These are phyloP conservation scores for Calonectria leucothoes DNA, from an alignment of 2,329 filamentous ascomycete species.

Conservation along the genomic window DNA sequence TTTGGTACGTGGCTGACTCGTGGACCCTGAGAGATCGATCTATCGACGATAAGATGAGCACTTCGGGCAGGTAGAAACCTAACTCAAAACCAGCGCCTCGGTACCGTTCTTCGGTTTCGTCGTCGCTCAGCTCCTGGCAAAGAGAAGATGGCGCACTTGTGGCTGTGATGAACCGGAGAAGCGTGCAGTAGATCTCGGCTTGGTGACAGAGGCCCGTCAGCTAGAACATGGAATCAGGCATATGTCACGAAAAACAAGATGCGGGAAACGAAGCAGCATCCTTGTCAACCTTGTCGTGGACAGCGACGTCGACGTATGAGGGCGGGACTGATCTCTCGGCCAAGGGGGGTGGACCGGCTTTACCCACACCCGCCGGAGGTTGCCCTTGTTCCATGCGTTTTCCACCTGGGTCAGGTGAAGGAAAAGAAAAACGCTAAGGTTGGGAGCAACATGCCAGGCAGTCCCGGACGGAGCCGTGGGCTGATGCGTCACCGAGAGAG, in stretches of 20 bases:
- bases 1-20: neutral
- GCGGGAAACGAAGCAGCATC: neutral
- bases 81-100: neutral
- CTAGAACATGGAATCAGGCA: neutral
- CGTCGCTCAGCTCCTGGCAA: neutral
- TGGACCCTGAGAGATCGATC: neutral
- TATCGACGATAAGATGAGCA: constrained; percentile 7
- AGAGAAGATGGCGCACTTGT: neutral
- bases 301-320: constrained; percentile 1
- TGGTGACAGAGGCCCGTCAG: neutral
- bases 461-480: constrained; percentile 1
- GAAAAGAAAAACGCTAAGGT: constrained; percentile 5
- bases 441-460: neutral
- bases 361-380: constrained; percentile 7
- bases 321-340: constrained; percentile 5
- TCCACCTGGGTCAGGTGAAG: constrained; percentile 16
- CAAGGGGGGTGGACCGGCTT: constrained; percentile 1
- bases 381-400: constrained; percentile 25
- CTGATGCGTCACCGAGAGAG: constrained; percentile 3
- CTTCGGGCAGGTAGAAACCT: neutral
- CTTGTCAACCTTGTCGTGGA: neutral
- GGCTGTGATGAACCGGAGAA: neutral
- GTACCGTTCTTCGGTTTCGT: neutral
- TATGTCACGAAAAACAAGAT: neutral
- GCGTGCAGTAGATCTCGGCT: neutral